Evolutionary conservation across 768 basidiomycete genomes (phyloP).

Genomic region (Calocybe indica): DNA sequence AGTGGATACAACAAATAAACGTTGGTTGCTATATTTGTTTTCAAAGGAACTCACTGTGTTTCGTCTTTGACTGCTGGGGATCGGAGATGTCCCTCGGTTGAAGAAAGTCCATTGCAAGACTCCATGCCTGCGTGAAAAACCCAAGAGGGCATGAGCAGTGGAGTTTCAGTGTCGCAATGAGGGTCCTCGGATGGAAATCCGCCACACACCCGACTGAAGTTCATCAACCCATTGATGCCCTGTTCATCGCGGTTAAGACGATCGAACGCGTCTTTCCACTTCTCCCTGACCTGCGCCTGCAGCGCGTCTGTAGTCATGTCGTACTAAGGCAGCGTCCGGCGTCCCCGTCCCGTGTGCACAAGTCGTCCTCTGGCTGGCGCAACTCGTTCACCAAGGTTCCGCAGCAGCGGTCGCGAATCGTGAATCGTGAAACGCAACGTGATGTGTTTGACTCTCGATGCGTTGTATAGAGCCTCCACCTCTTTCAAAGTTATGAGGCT

Average conservation of each 20-base stretch:
- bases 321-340: too few species aligned
- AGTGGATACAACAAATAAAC: background rate
- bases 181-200: too few species aligned
- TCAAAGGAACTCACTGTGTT: constrained; percentile 13
- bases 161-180: background rate
- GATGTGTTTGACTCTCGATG: too few species aligned
- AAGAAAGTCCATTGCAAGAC: constrained; percentile 44
- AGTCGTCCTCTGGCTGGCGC: too few species aligned
- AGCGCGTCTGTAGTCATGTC: constrained; percentile 57
- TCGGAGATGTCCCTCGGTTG: constrained; percentile 48
- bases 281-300: constrained; percentile 58
- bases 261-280: constrained; percentile 69
- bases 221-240: constrained; percentile 60
- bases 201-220: constrained; percentile 51
- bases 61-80: constrained; percentile 15
- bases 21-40: background rate
- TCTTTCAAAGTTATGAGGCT: too few species aligned
- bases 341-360: too few species aligned
- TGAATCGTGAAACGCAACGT: too few species aligned
- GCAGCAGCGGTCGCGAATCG: too few species aligned
- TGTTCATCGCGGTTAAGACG: constrained; percentile 52
- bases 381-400: too few species aligned
- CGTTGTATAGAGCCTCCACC: too few species aligned
- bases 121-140: constrained; percentile 49
- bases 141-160: constrained; percentile 2